A percentile compares a stretch with the other conserved stretches of the same genome.
Evolutionary conservation across 2,329 filamentous ascomycete genomes (phyloP).

Genomic region (Chrysosporium queenslandicum): DNA sequence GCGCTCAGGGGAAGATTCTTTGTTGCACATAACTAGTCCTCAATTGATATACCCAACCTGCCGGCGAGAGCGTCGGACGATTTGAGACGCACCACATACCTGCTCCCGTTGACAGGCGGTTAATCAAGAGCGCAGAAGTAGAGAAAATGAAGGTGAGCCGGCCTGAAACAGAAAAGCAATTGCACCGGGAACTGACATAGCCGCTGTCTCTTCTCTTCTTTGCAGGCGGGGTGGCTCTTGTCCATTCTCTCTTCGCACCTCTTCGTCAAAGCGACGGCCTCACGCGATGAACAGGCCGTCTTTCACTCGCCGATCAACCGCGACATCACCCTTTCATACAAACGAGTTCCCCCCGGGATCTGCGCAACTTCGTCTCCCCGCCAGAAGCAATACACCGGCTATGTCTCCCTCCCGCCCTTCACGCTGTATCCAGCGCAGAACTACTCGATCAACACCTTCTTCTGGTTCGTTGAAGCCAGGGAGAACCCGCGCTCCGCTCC

Average conservation of each 20-base stretch:
- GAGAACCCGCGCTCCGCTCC: constrained; percentile 37
- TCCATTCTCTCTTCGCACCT: neutral
- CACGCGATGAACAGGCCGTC: constrained; percentile 24
- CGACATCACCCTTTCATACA: constrained; percentile 59
- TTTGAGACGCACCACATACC: no score
- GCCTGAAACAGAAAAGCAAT: neutral
- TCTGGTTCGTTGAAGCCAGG: constrained; percentile 42
- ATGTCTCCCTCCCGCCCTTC: constrained; percentile 13
- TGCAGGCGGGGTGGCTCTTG: neutral
- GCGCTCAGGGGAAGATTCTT: no score
- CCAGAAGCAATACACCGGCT: constrained; percentile 32
- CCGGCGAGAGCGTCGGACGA: no score
- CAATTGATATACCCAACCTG: no score
- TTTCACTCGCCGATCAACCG: constrained; percentile 51
- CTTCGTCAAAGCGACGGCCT: neutral
- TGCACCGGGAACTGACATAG: neutral
- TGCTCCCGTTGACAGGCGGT: no score
- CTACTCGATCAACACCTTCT: constrained; percentile 20
- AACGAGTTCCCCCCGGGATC: constrained; percentile 44
- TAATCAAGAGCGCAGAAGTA: no score
- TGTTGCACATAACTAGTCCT: no score
- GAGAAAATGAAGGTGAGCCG: neutral
- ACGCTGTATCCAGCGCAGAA: constrained; percentile 13
- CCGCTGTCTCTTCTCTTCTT: no score
- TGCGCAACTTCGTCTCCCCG: constrained; percentile 48